Conservation (phyloP, 2,329 filamentous ascomycete species). For the Nemania serpens region DNA sequence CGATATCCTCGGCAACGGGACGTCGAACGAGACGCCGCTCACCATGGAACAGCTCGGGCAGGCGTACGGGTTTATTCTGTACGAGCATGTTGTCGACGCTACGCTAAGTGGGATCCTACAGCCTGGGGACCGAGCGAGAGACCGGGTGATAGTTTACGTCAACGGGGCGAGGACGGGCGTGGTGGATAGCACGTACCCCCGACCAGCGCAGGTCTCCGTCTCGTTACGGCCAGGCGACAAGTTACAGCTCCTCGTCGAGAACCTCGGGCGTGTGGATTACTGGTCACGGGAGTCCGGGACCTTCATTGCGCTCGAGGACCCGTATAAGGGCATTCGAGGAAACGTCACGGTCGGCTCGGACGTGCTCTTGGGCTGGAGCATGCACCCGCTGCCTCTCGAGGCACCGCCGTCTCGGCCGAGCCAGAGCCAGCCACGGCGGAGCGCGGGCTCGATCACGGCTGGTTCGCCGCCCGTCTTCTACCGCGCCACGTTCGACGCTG, state of each 20-base stretch:
- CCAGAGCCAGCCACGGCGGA: neutral
- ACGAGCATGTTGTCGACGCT: conserved; percentile 44
- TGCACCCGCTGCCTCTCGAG: conserved; percentile 46
- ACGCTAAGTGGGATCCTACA: conserved; percentile 41
- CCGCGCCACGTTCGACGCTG: conserved; percentile 39
- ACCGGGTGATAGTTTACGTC: conserved; percentile 54
- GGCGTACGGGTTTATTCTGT: conserved; percentile 50
- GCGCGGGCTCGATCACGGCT: neutral
- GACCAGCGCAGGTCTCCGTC: conserved; percentile 46
- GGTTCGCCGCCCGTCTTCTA: conserved; percentile 40
- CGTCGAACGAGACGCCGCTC: conserved; percentile 38
- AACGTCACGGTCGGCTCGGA: conserved; percentile 47
- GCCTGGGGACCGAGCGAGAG: conserved; percentile 50
- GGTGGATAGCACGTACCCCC: conserved; percentile 51
- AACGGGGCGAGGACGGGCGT: conserved; percentile 49
- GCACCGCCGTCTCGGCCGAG: conserved; percentile 28
- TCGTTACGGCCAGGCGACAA: conserved; percentile 46
- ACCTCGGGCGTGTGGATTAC: conserved; percentile 56
- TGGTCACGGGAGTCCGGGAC: conserved; percentile 42
- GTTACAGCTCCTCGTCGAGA: conserved; percentile 53
- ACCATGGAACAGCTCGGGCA: conserved; percentile 54
- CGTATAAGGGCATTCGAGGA: conserved; percentile 51
- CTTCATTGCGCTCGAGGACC: conserved; percentile 46
- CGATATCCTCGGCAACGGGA: conserved; percentile 39
- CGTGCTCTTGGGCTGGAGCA: conserved; percentile 46